Percentiles rank a stretch among this genome's conserved stretches.
phyloP scores from a whole-genome alignment of 306 rosid species.

The Vicia faba region DNA sequence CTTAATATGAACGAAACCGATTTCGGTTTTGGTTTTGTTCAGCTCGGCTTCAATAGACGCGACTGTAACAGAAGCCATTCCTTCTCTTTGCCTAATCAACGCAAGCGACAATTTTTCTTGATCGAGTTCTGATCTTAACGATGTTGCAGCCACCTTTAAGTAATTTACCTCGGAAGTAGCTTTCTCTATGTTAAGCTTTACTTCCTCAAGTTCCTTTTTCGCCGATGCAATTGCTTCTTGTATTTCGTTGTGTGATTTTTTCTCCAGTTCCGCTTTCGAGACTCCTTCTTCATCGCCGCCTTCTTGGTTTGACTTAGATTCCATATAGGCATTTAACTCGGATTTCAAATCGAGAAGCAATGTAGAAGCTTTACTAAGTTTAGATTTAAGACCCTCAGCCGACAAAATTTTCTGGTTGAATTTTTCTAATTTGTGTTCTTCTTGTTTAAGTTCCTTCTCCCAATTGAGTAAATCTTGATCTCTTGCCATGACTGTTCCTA shows the following conservation, averaged over 20 bases:
- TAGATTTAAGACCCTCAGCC: constrained; percentile 73
- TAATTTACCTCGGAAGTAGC: constrained; percentile 63
- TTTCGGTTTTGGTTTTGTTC: constrained; percentile 65
- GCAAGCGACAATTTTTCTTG: constrained; percentile 66
- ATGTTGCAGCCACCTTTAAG: constrained; percentile 72
- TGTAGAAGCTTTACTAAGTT: constrained; percentile 62
- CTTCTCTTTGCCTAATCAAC: constrained; percentile 74
- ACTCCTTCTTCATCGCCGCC: constrained; percentile 45
- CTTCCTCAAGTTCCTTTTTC: constrained; percentile 77
- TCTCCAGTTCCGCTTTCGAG: constrained; percentile 48
- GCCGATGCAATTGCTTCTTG: constrained; percentile 83
- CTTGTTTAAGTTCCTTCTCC: constrained; percentile 79
- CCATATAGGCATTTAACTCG: constrained; percentile 77
- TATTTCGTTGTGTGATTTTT: constrained; percentile 57
- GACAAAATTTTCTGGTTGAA: constrained; percentile 69
- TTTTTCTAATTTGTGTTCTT: constrained; percentile 67
- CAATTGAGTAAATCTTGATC: constrained; percentile 87
- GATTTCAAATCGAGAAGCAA: constrained; percentile 71
- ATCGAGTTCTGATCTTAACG: constrained; percentile 72
- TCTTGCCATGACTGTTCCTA: constrained; percentile 87
- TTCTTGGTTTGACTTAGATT: constrained; percentile 59
- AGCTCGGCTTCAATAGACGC: constrained; percentile 89
- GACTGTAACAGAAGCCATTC: constrained; percentile 89
- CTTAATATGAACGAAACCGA: constrained; percentile 61
- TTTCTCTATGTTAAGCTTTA: constrained; percentile 78